These are phyloP conservation scores for Capsicum baccatum DNA, from an alignment of 257 asterid species.

Conservation along the genomic window DNA sequence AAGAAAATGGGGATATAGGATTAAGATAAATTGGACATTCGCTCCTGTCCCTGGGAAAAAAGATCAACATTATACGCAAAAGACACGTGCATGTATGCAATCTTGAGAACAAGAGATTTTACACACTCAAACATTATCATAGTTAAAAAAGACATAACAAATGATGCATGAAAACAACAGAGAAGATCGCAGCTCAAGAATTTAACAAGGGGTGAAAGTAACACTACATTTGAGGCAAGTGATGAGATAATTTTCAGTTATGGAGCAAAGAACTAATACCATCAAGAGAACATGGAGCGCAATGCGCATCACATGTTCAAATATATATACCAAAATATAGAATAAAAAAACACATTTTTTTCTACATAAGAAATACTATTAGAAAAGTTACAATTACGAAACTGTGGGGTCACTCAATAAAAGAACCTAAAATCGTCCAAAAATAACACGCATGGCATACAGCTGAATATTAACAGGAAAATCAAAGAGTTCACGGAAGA, in stretches of 20 bases:
- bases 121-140: background rate
- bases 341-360: background rate
- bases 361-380: background rate
- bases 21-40: background rate
- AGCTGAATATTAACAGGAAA: background rate
- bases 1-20: background rate
- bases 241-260: background rate
- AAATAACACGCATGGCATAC: background rate
- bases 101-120: constrained; percentile 20
- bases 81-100: background rate
- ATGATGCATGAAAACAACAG: background rate
- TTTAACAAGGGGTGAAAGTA: constrained; percentile 22
- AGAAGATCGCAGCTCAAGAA: constrained; percentile 19
- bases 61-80: background rate
- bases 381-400: background rate
- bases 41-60: background rate
- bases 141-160: constrained; percentile 13
- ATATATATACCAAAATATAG: constrained; percentile 11
- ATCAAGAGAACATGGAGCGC: background rate
- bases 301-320: constrained; percentile 19
- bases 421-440: background rate
- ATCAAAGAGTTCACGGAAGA: background rate
- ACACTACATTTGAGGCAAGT: constrained; percentile 25
- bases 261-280: background rate
- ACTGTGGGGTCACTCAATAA: constrained; percentile 11